A percentile compares a stretch with the other conserved stretches of the same genome.
Evolutionary conservation across 768 basidiomycete genomes (phyloP).

Genomic region (Lactarius akahatsu): DNA sequence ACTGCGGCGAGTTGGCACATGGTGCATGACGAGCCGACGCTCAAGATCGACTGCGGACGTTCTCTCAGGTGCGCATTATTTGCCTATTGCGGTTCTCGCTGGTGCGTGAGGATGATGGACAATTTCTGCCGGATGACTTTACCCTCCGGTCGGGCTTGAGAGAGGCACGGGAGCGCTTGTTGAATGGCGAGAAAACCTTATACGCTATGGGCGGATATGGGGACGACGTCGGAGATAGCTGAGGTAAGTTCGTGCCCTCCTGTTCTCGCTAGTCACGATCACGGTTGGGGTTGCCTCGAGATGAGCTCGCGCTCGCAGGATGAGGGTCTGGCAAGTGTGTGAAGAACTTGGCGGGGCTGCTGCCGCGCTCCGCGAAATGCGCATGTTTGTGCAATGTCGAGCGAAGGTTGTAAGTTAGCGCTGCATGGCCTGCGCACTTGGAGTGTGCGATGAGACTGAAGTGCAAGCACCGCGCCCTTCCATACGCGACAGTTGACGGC

Average conservation of each 20-base stretch:
- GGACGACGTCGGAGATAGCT: conserved; percentile 3
- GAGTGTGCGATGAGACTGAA: conserved; percentile 89
- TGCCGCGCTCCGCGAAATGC: conserved; percentile 69
- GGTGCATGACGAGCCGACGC: conserved; percentile 10
- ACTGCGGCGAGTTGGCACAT: conserved; percentile 40
- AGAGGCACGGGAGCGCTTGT: conserved; percentile 25
- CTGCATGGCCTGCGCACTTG: conserved; percentile 69
- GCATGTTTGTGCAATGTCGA: conserved; percentile 74
- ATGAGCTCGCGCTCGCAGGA: conserved; percentile 16
- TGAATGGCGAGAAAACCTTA: conserved; percentile 33
- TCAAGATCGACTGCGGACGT: conserved; percentile 47
- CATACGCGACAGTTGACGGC: conserved; percentile 90
- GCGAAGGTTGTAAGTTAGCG: conserved; percentile 79
- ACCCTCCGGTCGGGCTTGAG: conserved; percentile 23
- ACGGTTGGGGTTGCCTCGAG: conserved; percentile 26
- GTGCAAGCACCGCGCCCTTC: conserved; percentile 81
- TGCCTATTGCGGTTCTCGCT: conserved; percentile 18
- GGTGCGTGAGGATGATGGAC: conserved; percentile 41
- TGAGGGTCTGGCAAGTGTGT: conserved; percentile 47
- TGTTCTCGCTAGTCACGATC: too few species aligned
- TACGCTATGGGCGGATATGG: conserved; percentile 29
- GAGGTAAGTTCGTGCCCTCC: conserved; percentile 12
- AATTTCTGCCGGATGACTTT: conserved; percentile 34
- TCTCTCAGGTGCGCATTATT: conserved; percentile 40
- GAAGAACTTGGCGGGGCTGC: conserved; percentile 52